phyloP scores from a whole-genome alignment of 805 yeast species.

The Yarrowia sp. region DNA sequence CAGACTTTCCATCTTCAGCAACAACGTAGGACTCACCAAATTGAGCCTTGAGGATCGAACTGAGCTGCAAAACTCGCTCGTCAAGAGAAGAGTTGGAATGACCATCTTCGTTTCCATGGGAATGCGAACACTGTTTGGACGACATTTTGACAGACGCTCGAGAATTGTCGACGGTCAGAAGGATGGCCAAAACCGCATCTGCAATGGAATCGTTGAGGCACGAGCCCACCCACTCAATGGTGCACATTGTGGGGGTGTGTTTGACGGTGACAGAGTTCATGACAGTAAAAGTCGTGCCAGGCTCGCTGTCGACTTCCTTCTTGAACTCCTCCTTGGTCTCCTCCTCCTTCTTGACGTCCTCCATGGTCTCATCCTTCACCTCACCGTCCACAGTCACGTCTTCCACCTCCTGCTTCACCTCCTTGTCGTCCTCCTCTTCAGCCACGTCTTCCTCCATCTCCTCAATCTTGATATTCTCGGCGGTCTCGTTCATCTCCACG shows the following conservation, averaged over 20 bases:
- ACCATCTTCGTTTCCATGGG: constrained; percentile 30
- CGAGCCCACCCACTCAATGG: constrained; percentile 91
- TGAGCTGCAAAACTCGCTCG: constrained; percentile 49
- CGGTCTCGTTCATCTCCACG: constrained; percentile 66
- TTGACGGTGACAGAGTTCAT: constrained; percentile 69
- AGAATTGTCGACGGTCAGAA: constrained; percentile 89
- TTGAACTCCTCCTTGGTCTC: not conserved
- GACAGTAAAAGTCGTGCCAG: constrained; percentile 52
- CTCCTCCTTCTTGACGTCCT: constrained; percentile 12
- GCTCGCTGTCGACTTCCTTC: not conserved
- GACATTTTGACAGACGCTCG: constrained; percentile 94
- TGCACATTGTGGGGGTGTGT: constrained; percentile 58
- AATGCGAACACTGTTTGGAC: constrained; percentile 58
- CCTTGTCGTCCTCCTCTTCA: constrained; percentile 50
- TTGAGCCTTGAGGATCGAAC: constrained; percentile 73
- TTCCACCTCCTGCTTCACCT: constrained; percentile 44
- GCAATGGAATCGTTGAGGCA: constrained; percentile 91
- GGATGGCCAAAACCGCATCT: constrained; percentile 87
- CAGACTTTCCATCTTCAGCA: constrained; percentile 53
- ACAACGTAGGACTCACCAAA: constrained; percentile 76
- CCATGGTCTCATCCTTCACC: not conserved
- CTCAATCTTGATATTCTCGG: constrained; percentile 47
- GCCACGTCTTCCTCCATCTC: constrained; percentile 40
- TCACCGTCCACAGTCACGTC: constrained; percentile 2
- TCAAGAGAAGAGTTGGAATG: constrained; percentile 50